Evolutionary conservation across 148 eudicot species (phyloP).

Genomic region (Spergularia bocconei): DNA sequence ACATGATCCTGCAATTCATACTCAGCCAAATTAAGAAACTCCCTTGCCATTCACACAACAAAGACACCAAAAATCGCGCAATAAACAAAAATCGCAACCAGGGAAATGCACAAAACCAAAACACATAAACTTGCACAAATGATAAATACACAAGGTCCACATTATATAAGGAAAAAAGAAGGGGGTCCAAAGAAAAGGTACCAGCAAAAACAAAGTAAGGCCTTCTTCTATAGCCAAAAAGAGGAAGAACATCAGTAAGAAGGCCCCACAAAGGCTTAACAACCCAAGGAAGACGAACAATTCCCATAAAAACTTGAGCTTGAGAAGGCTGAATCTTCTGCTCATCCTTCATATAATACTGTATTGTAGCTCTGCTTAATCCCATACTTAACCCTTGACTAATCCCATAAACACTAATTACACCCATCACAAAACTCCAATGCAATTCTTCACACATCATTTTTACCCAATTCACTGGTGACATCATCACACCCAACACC

Average conservation of each 20-base stretch:
- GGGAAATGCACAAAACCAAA: background rate
- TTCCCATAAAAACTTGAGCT: conserved; percentile 76
- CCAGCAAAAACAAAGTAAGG: conserved; percentile 90
- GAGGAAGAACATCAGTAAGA: conserved; percentile 82
- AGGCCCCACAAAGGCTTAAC: conserved; percentile 94
- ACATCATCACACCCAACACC: conserved; percentile 12
- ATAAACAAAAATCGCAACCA: background rate
- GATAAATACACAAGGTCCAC: no score
- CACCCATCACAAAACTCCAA: conserved; percentile 32
- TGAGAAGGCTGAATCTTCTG: conserved; percentile 91
- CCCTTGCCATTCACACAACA: background rate
- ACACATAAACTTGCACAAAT: background rate
- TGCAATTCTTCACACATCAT: conserved; percentile 29
- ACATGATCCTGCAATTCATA: no score
- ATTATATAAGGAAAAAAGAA: background rate
- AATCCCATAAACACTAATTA: conserved; percentile 26
- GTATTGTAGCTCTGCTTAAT: conserved; percentile 22
- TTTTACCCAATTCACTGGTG: conserved; percentile 24
- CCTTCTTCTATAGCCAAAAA: conserved; percentile 64
- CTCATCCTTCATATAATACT: conserved; percentile 79
- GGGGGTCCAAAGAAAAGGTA: conserved; percentile 9
- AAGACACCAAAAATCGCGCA: background rate
- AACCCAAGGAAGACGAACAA: conserved; percentile 80
- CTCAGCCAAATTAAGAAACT: no score
- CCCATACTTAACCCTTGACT: conserved; percentile 34